Evolutionary conservation across 345 rosid genomes (phyloP).

Genomic region (Gossypium longicalyx): DNA sequence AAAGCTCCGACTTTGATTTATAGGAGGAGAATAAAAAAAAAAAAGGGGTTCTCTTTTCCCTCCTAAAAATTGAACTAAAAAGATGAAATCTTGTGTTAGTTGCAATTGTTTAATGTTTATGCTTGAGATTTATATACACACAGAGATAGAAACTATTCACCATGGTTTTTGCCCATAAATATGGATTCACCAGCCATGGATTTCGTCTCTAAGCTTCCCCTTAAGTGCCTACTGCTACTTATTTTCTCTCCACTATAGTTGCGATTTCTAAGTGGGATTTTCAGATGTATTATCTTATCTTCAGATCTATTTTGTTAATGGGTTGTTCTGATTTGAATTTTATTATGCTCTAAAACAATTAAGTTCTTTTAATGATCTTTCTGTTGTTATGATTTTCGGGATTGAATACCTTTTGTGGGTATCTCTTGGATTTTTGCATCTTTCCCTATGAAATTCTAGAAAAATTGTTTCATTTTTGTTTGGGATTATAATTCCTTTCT

Average conservation of each 20-base stretch:
- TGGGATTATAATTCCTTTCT: neutral
- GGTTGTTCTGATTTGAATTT: neutral
- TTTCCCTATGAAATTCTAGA: neutral
- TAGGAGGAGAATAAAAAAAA: neutral
- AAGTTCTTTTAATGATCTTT: neutral
- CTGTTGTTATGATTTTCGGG: neutral
- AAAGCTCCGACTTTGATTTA: neutral
- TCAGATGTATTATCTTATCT: neutral
- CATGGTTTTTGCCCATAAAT: too few species aligned
- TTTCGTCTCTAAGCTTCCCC: too few species aligned
- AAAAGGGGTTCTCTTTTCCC: slow-evolving; percentile 8
- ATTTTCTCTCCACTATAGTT: too few species aligned
- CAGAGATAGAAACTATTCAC: neutral
- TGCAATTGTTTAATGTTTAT: slow-evolving; percentile 11
- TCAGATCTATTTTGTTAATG: neutral
- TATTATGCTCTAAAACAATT: neutral
- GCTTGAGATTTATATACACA: neutral
- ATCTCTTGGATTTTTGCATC: neutral
- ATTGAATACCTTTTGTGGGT: neutral
- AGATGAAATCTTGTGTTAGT: slow-evolving; percentile 15
- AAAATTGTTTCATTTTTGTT: neutral
- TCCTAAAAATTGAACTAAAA: slow-evolving; percentile 5
- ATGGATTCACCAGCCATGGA: too few species aligned
- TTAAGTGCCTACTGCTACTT: too few species aligned
- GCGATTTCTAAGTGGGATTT: too few species aligned